These are phyloP conservation scores for Vigna angularis DNA, from an alignment of 306 rosid genomes.

Conservation along the genomic window DNA sequence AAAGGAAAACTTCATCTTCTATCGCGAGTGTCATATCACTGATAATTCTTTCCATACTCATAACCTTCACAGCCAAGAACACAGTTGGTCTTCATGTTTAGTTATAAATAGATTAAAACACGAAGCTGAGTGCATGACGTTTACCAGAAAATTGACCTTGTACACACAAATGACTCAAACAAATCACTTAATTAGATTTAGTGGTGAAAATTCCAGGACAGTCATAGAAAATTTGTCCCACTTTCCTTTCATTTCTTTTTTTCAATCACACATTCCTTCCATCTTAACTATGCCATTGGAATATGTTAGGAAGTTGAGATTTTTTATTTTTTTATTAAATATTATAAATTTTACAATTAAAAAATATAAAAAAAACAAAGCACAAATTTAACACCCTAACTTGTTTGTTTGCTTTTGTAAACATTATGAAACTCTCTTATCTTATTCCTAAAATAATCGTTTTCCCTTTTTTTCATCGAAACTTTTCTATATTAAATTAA, in stretches of 20 bases:
- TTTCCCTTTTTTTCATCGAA: background rate
- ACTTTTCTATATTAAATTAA: no score
- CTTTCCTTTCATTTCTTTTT: background rate
- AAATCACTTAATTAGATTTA: background rate
- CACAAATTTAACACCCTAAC: background rate
- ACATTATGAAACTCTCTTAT: background rate
- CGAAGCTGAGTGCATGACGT: background rate
- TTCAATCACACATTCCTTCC: background rate
- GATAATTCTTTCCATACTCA: slow-evolving; percentile 6
- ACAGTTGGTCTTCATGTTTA: background rate
- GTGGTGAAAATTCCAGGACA: background rate
- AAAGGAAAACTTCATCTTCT: background rate
- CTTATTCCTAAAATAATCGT: background rate
- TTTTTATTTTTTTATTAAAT: background rate
- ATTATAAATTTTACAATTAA: background rate
- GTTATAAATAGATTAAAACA: background rate
- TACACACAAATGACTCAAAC: background rate
- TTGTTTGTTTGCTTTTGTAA: background rate
- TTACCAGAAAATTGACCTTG: slow-evolving; percentile 12
- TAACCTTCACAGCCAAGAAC: background rate
- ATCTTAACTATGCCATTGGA: background rate
- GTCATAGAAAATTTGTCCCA: background rate
- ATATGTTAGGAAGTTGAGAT: background rate
- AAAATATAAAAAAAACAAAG: background rate
- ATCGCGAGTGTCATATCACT: background rate